Percentiles rank a stretch among this genome's conserved stretches.
phyloP scores from a whole-genome alignment of 805 yeast genomes.

The Starmerella tilneyi region DNA sequence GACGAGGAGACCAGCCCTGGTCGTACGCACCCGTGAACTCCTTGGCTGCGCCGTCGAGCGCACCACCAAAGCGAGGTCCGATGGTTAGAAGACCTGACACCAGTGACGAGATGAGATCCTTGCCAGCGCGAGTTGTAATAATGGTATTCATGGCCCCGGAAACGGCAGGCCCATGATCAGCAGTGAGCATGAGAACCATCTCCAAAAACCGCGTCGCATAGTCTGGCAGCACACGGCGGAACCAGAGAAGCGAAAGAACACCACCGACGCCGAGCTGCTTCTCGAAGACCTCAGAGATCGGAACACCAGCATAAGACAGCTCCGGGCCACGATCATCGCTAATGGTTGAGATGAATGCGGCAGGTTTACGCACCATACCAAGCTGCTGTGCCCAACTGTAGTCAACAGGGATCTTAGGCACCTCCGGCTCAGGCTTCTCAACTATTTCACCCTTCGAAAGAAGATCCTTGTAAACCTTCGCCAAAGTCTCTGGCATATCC shows the following conservation, averaged over 20 bases:
- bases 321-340: slow-evolving; percentile 43
- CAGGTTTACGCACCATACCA: slow-evolving; percentile 40
- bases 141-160: slow-evolving; percentile 42
- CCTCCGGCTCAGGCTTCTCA: slow-evolving; percentile 37
- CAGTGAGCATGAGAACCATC: slow-evolving; percentile 42
- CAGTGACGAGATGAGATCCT: slow-evolving; percentile 38
- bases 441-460: slow-evolving; percentile 33
- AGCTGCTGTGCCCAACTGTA: slow-evolving; percentile 42
- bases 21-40: slow-evolving; percentile 39
- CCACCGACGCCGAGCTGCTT: slow-evolving; percentile 41
- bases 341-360: slow-evolving; percentile 40
- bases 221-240: slow-evolving; percentile 37
- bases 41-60: slow-evolving; percentile 39
- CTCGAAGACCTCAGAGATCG: slow-evolving; percentile 39
- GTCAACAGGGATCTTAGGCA: slow-evolving; percentile 41
- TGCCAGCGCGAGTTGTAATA: slow-evolving; percentile 41
- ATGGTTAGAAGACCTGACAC: slow-evolving; percentile 39
- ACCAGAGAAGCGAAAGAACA: slow-evolving; percentile 40
- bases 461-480: slow-evolving; percentile 68
- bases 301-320: slow-evolving; percentile 39
- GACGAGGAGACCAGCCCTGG: slow-evolving; percentile 38
- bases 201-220: slow-evolving; percentile 39
- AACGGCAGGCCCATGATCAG: slow-evolving; percentile 42
- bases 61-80: slow-evolving; percentile 41
- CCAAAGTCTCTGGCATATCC: slow-evolving; percentile 36